phyloP scores from a whole-genome alignment of 192 early-diverging fungal genomes.

The Entomortierella beljakovae region DNA sequence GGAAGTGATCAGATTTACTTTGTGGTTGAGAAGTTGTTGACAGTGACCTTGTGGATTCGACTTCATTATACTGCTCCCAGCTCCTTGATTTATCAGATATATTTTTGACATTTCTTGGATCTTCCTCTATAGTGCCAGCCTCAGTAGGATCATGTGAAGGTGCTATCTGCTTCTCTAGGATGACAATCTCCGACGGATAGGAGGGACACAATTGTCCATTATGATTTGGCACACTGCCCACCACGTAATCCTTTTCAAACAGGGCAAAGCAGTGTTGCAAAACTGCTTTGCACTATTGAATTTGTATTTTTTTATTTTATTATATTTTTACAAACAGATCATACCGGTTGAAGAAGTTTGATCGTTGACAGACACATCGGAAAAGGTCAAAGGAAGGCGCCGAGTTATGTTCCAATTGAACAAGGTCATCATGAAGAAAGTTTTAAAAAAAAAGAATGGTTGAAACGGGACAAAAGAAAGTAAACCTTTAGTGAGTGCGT shows the following conservation, averaged over 20 bases:
- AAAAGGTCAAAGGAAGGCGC: neutral
- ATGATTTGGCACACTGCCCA: slow-evolving; percentile 41
- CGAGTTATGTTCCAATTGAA: neutral
- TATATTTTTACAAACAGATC: neutral
- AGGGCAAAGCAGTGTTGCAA: slow-evolving; percentile 47
- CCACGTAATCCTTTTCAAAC: slow-evolving; percentile 50
- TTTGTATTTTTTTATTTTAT: too few species aligned
- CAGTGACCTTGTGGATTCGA: neutral
- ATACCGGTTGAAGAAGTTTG: neutral
- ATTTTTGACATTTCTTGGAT: neutral
- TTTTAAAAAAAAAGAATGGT: slow-evolving; percentile 5
- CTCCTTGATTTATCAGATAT: neutral
- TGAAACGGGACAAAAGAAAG: neutral
- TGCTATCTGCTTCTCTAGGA: slow-evolving; percentile 28
- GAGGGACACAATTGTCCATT: slow-evolving; percentile 49
- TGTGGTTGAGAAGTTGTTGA: too few species aligned
- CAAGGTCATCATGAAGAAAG: neutral
- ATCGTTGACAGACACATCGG: neutral
- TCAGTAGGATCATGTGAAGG: neutral
- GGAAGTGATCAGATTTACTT: too few species aligned
- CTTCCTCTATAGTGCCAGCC: neutral
- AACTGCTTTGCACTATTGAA: slow-evolving; percentile 47
- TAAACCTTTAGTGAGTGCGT: slow-evolving; percentile 8
- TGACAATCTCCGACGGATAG: slow-evolving; percentile 46
- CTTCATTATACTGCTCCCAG: neutral